Conservation (phyloP, 768 basidiomycete species). For the Lanmaoa rubissima region DNA sequence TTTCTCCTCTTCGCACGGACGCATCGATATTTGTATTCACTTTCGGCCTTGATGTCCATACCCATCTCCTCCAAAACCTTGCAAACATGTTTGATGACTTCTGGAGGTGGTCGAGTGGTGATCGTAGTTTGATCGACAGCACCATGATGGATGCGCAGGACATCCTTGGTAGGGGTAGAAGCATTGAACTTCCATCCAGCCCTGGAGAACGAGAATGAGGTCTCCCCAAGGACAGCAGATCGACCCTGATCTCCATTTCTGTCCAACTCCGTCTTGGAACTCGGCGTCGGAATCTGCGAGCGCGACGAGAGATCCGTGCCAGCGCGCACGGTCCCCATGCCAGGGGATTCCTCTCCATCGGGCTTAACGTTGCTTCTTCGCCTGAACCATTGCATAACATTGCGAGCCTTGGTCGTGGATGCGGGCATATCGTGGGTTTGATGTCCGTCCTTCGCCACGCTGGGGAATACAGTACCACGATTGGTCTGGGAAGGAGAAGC, state of each 20-base stretch:
- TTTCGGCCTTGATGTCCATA: slow-evolving; percentile 82
- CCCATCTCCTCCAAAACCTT: slow-evolving; percentile 86
- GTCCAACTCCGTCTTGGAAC: slow-evolving; percentile 24
- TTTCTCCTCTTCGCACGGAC: slow-evolving; percentile 75
- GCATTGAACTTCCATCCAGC: slow-evolving; percentile 33
- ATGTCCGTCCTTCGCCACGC: slow-evolving; percentile 27
- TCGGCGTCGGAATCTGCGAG: slow-evolving; percentile 31
- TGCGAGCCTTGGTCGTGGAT: slow-evolving; percentile 84
- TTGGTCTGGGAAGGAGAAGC: slow-evolving; percentile 29
- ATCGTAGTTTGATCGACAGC: slow-evolving; percentile 89
- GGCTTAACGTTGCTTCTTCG: slow-evolving; percentile 54
- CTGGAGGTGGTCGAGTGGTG: slow-evolving; percentile 78
- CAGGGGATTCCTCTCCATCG: slow-evolving; percentile 25
- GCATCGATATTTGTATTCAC: slow-evolving; percentile 88
- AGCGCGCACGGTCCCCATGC: slow-evolving; percentile 10
- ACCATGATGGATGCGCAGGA: slow-evolving; percentile 83
- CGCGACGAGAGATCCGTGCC: slow-evolving; percentile 28
- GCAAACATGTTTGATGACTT: slow-evolving; percentile 84
- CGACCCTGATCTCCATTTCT: slow-evolving; percentile 21
- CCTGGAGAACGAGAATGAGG: slow-evolving; percentile 39
- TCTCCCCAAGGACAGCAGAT: slow-evolving; percentile 23
- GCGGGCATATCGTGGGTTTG: slow-evolving; percentile 49
- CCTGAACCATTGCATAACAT: slow-evolving; percentile 99
- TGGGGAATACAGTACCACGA: slow-evolving; percentile 26
- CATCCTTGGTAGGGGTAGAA: slow-evolving; percentile 40